Base-by-base conservation (phyloP, 352 stramenopile genomes). In the Aphanomyces stellatus region DNA sequence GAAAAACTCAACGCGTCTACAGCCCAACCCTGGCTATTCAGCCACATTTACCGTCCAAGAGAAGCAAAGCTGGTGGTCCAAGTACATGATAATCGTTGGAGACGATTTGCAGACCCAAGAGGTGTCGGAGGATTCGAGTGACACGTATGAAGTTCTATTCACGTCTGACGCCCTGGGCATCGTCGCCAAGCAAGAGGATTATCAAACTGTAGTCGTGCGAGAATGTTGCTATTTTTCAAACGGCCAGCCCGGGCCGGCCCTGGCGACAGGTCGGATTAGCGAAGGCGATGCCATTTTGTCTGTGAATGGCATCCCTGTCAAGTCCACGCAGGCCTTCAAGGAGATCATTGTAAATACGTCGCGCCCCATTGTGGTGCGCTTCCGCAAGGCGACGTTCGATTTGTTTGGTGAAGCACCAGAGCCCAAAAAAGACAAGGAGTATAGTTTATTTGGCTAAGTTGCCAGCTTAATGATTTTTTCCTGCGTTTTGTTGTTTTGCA, bases 41-140 rank as follows among this genome's bases (percentile, higher is more conserved):
- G 82, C 86, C 8, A 88, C 84, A 24, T 92, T 94, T 53, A 93
- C 85, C 37, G 75, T 90, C 37, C 86, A 94, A 71, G 84, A 94
- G 57, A 77, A 73, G 17, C 84, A 92, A 27, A 78, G 37, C 41
- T 94, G 86, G 86, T 94, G 84, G 86, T 71, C 86, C n/a, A 76
- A 78, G 11, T 80, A 92, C 62, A 80, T 91, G 25, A 74, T 88
- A 19, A 91, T 94, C 56, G 77, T 94, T 4, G 82, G 86, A 22
- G 86, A 94, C 37, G 86, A 94, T 62, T 71, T 94, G 40, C 77
- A 85, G 24, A 17, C 63, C 11, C 53, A 56, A 55, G 27, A 49
- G 15, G 51, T 27, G 27, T 68, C 79, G 22, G 62, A 67, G 7
- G 60, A 66, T 4, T 22, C n/a, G 25, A 55, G 8, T 27, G 7